phyloP scores from a whole-genome alignment of 176 grass and related monocot species.

The Triticum turgidum region DNA sequence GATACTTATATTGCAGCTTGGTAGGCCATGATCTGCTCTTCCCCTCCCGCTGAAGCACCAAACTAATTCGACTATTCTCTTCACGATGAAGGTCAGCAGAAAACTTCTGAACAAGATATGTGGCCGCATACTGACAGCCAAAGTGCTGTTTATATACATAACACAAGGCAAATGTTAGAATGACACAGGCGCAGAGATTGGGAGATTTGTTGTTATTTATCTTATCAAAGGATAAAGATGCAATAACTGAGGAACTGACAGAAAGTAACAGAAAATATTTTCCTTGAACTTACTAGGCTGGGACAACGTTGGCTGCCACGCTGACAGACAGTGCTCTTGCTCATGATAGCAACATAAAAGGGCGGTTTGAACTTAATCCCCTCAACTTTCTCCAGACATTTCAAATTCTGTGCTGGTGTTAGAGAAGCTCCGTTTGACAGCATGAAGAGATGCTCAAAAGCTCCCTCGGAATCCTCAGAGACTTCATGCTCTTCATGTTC shows the following conservation, averaged over 20 bases:
- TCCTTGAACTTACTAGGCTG: neutral
- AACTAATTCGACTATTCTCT: neutral
- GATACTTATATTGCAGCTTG: neutral
- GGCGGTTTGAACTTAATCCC: slow-evolving; percentile 6
- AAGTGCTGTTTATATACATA: neutral
- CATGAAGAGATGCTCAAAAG: neutral
- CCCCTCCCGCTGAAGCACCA: neutral
- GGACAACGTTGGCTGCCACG: neutral
- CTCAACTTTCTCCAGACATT: slow-evolving; percentile 1
- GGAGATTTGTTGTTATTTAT: neutral
- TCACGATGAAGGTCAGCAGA: neutral
- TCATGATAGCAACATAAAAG: slow-evolving; percentile 34
- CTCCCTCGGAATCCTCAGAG: neutral
- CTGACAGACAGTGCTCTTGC: neutral
- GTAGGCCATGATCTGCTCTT: neutral
- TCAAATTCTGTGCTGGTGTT: slow-evolving; percentile 19
- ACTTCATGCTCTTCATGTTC: neutral
- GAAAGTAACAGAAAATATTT: neutral
- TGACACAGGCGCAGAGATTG: neutral
- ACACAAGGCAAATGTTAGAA: neutral
- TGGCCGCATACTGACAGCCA: neutral
- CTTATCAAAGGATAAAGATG: neutral
- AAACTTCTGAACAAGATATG: neutral
- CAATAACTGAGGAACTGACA: too few species aligned
- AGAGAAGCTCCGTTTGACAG: neutral